Base-by-base conservation (phyloP, 2,329 filamentous ascomycete species). In the Aspergillus intermedius region DNA sequence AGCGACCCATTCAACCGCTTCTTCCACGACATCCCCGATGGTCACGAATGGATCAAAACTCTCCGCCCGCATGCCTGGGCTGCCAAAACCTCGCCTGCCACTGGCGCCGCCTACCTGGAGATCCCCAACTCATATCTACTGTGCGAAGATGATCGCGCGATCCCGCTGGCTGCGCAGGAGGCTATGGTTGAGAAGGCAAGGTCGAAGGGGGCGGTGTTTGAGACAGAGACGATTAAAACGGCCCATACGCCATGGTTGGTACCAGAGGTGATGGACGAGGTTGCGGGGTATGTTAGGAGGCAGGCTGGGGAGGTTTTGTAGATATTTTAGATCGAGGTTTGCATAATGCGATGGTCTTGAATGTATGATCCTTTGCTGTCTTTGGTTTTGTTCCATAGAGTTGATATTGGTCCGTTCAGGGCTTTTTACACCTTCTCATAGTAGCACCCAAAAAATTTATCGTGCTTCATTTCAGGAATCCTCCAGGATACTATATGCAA, bases 11-110 rank as follows among this genome's bases (percentile, higher is more conserved):
- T 54, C 12, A 44, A 39, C 2, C 47, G 65, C 1, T 64, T 67
- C 37, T 65, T 67, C 49, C 63, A 66, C 23, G 64, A 66, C 42
- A 59, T 63, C 10, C 57, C 59, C 2, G 57, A 62, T 45, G 61
- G 62, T 4, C 44, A 52, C 23, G 39, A 60, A 17, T 68, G 64
- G 61, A 62, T 56, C 6, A 37, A 52, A 17, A 56, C 54, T 8
- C 58, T 67, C 5, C 58, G 56, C 2, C 64, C 64, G 9, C 62
- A 67, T 52, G 58, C 64, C 9, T 63, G 57, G 57, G 57, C 51
- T 8, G 62, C 62, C 6, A 60, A 63, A 25, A 58, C 52, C 21
- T 46, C 60, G 1, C 60, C 61, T 2, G 60, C 64, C 6, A 62
- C 60, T 1, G 48, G 54, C 37, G 52, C 56, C 0, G 62, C 61